Evolutionary conservation across 331 rosid species (phyloP).

Genomic region (Malus hybrid): DNA sequence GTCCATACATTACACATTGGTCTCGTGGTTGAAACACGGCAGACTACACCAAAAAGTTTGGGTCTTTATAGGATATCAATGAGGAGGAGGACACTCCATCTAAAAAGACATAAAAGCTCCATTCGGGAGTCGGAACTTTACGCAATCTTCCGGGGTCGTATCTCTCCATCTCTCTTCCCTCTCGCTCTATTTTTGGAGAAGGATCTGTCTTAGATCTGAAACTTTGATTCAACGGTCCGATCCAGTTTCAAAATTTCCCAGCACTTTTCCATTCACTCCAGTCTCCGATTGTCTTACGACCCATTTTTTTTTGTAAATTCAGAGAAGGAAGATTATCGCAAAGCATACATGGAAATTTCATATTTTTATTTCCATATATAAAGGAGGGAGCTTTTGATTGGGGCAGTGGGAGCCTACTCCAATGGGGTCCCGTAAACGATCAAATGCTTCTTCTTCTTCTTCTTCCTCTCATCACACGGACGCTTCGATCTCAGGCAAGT

Average conservation of each 20-base stretch:
- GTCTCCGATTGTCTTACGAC: neutral
- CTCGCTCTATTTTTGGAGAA: neutral
- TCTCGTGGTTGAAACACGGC: no score
- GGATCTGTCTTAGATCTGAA: slow-evolving; percentile 2
- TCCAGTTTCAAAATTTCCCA: neutral
- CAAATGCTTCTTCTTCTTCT: slow-evolving; percentile 18
- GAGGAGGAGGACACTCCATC: neutral
- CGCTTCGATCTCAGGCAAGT: slow-evolving; percentile 32
- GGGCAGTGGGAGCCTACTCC: slow-evolving; percentile 19
- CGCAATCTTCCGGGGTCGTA: neutral
- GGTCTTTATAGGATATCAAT: neutral
- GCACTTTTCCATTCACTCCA: neutral
- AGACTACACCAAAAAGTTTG: neutral
- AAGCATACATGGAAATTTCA: neutral
- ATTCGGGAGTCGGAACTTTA: neutral
- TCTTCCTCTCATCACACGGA: slow-evolving; percentile 12
- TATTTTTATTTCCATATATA: neutral
- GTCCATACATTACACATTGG: no score
- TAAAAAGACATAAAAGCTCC: neutral
- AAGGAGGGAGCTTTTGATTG: slow-evolving; percentile 14
- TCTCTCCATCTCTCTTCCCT: neutral
- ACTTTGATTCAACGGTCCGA: neutral
- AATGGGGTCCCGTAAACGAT: slow-evolving; percentile 45
- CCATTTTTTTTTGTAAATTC: neutral
- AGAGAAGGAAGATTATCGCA: no score